A percentile compares a stretch with the other conserved stretches of the same genome.
Evolutionary conservation across 768 basidiomycete genomes (phyloP).

Genomic region (Phanerochaete carnosa): DNA sequence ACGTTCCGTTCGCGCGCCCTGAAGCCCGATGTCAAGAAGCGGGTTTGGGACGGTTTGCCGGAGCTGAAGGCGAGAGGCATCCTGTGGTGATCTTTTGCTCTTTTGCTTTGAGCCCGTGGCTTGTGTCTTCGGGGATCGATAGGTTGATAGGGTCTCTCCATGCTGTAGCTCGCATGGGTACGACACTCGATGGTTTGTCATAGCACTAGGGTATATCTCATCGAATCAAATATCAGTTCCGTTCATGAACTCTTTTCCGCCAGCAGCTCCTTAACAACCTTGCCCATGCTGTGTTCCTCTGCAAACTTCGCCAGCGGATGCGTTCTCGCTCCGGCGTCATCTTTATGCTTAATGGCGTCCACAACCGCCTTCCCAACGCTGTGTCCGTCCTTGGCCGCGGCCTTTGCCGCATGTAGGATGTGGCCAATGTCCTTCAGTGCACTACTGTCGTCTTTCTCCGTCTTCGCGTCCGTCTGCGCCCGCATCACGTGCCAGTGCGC

Average conservation of each 20-base stretch:
- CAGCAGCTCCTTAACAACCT: conserved; percentile 14
- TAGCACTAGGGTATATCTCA: no score
- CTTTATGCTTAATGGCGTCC: conserved; percentile 9
- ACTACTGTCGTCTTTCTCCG: not conserved
- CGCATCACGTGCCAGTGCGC: conserved; percentile 43
- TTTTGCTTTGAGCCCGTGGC: no score
- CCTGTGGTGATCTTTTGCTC: not conserved
- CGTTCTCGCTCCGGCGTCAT: not conserved
- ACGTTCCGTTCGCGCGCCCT: conserved; percentile 8
- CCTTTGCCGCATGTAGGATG: conserved; percentile 1
- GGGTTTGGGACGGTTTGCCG: not conserved
- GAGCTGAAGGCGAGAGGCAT: not conserved
- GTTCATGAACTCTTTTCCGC: not conserved
- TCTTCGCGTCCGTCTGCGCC: not conserved
- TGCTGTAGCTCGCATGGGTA: no score
- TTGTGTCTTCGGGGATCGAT: no score
- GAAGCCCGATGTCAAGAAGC: not conserved
- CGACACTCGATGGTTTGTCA: no score
- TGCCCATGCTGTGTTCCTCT: conserved; percentile 17
- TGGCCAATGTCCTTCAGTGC: not conserved
- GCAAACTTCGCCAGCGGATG: not conserved
- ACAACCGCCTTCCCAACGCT: not conserved
- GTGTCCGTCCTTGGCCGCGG: not conserved
- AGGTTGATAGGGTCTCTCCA: no score
- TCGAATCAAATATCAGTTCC: no score